These are phyloP conservation scores for Plectranthus barbatus DNA, from an alignment of 257 asterid genomes.

Conservation along the genomic window DNA sequence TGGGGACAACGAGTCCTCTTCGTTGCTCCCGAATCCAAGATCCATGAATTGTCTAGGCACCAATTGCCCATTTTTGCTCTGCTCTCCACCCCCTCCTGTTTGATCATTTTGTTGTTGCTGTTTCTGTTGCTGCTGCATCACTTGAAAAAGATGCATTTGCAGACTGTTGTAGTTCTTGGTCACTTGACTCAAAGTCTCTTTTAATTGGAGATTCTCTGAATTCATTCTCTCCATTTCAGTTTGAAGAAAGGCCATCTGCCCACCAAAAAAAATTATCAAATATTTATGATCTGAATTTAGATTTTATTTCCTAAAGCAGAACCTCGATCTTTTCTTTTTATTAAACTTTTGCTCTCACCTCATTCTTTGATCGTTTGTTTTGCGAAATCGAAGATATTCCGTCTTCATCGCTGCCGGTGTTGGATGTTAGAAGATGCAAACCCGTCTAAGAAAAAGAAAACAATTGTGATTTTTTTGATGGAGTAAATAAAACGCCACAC, in stretches of 20 bases:
- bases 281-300: neutral
- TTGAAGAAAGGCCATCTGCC: slow-evolving; percentile 42
- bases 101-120: slow-evolving; percentile 17
- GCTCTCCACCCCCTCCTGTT: slow-evolving; percentile 11
- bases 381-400: slow-evolving; percentile 36
- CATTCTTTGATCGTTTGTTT: slow-evolving; percentile 42
- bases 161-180: slow-evolving; percentile 36
- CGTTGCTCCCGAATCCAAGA: slow-evolving; percentile 50
- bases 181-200: slow-evolving; percentile 41
- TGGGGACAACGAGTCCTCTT: slow-evolving; percentile 48
- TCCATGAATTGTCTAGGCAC: slow-evolving; percentile 86
- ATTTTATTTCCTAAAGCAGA: neutral
- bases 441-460: slow-evolving; percentile 41
- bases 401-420: slow-evolving; percentile 52
- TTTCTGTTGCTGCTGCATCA: slow-evolving; percentile 64
- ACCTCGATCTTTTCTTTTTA: too few species aligned
- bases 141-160: slow-evolving; percentile 43
- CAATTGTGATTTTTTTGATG: too few species aligned
- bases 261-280: neutral
- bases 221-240: slow-evolving; percentile 55
- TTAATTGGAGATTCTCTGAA: slow-evolving; percentile 43
- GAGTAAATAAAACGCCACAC: neutral
- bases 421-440: slow-evolving; percentile 59
- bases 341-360: slow-evolving; percentile 27
- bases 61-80: slow-evolving; percentile 30